These are phyloP conservation scores for Salix brachista DNA, from an alignment of 345 rosid species.

Conservation along the genomic window DNA sequence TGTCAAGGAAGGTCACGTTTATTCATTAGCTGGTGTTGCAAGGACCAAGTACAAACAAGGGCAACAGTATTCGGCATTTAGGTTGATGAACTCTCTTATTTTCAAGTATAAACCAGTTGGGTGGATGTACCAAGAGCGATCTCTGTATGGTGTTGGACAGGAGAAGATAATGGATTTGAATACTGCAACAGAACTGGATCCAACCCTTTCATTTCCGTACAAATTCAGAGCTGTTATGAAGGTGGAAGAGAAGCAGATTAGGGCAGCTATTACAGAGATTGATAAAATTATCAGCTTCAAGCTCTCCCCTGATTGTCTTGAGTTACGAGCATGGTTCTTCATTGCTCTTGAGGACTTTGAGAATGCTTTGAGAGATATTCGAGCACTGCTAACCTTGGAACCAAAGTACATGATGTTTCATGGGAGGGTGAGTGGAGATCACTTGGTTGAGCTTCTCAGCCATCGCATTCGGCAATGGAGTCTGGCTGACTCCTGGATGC, in stretches of 20 bases:
- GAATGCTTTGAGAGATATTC: conserved; percentile 66
- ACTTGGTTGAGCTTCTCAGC: conserved; percentile 52
- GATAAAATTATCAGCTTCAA: conserved; percentile 62
- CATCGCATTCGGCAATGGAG: conserved; percentile 41
- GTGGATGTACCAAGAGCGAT: conserved; percentile 97
- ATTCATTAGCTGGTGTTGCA: conserved; percentile 78
- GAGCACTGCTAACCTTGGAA: conserved; percentile 66
- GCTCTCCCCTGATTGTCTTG: conserved; percentile 73
- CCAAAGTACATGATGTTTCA: conserved; percentile 62
- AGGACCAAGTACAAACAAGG: conserved; percentile 78
- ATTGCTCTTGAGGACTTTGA: conserved; percentile 63
- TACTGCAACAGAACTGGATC: conserved; percentile 78
- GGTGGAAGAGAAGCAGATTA: conserved; percentile 53
- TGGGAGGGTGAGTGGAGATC: conserved; percentile 50
- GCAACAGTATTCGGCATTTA: conserved; percentile 57
- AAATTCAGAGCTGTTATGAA: conserved; percentile 69
- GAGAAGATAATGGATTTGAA: conserved; percentile 61
- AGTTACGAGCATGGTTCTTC: conserved; percentile 75
- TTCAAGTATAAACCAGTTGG: conserved; percentile 58
- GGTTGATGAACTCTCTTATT: conserved; percentile 59
- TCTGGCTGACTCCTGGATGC: conserved; percentile 85
- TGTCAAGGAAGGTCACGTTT: conserved; percentile 67
- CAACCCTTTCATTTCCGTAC: conserved; percentile 70
- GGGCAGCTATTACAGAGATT: conserved; percentile 65
- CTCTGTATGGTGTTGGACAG: conserved; percentile 54